Evolutionary conservation across 2,329 filamentous ascomycete species (phyloP), one percentile per base, ranked within the genome.

Genomic region (Lomentospora prolificans): DNA sequence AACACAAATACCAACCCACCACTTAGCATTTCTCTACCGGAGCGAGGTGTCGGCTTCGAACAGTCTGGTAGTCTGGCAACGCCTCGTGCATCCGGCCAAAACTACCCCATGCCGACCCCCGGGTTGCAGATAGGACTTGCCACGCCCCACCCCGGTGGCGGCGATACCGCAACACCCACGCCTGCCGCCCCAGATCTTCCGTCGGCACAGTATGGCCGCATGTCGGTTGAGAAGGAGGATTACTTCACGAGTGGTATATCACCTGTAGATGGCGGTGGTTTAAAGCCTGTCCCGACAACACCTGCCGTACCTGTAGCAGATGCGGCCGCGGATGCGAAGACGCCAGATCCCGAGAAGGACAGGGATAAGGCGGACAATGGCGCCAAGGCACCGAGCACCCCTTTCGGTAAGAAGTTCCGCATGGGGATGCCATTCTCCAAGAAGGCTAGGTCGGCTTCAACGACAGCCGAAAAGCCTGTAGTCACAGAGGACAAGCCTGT

Each of bases 321-420:
- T 14, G 65, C 74, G 3, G 39, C 24, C 7, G 39, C 52, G 6
- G 52, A 54, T 59, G 76, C 78, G 3, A 69, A 70, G n/a, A 76
- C 79, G 8, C 78, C 70, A n/a, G 82, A 71, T 2, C 25, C 53
- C 5, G 60, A 60, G 14, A 24, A 57, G 14, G 52, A 48, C 44
- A 61, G 67, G 39, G 55, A 57, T 8, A 67, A 54, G 14, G 19
- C 41, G 9, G 52, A 46, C 5, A 54, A 54, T 22, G 41, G 41
- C 5, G 10, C 41, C 80, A 87, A 88, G 62, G 72, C 75, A 2
- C 73, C 74, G 3, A 73, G 76, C 56, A 85, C 80, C 2, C 74
- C 89, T 4, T 95, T 95, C 66, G 84, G 87, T 46, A 94, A 91
- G 72, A 94, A 92, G 71, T 91, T 95, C 69, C 84, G 87, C 51